phyloP scores from a whole-genome alignment of 1,284 basidiomycete species.

The Ceratobasidium sp. region DNA sequence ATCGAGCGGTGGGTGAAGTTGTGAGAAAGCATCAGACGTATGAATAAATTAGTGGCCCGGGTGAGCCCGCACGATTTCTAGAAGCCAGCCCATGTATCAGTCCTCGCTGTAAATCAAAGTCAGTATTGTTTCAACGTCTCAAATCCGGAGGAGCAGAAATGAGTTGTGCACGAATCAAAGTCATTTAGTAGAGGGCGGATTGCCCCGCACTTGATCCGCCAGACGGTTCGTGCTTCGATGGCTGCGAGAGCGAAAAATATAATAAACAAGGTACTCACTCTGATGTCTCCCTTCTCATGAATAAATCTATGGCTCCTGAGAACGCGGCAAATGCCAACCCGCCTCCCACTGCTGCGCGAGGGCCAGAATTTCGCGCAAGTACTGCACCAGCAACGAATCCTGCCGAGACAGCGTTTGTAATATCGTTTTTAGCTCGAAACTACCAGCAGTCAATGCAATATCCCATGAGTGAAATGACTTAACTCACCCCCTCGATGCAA shows the following conservation, averaged over 20 bases:
- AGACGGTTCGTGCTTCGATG: too few species aligned
- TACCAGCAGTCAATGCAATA: slow-evolving; percentile 47
- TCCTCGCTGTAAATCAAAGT: slow-evolving; percentile 34
- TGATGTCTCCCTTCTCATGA: slow-evolving; percentile 79
- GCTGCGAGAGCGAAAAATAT: background rate
- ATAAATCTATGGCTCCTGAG: slow-evolving; percentile 86
- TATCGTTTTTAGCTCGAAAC: slow-evolving; percentile 97
- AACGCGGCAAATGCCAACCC: slow-evolving; percentile 90
- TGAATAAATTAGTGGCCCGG: background rate
- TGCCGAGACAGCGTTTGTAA: slow-evolving; percentile 70
- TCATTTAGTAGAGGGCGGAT: too few species aligned
- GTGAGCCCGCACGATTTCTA: background rate
- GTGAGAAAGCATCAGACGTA: too few species aligned
- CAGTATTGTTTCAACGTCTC: background rate
- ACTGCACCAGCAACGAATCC: slow-evolving; percentile 56
- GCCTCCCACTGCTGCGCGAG: slow-evolving; percentile 80
- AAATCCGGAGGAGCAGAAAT: too few species aligned
- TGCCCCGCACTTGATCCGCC: too few species aligned
- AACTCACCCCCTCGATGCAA: slow-evolving; percentile 92
- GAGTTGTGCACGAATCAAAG: too few species aligned
- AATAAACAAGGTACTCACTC: slow-evolving; percentile 64
- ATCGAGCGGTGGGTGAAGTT: background rate
- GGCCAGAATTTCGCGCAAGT: slow-evolving; percentile 85
- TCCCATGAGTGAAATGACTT: background rate
- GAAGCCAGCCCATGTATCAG: slow-evolving; percentile 15